Conservation (phyloP, 73 alveolate species). For the Blepharisma stoltei region DNA sequence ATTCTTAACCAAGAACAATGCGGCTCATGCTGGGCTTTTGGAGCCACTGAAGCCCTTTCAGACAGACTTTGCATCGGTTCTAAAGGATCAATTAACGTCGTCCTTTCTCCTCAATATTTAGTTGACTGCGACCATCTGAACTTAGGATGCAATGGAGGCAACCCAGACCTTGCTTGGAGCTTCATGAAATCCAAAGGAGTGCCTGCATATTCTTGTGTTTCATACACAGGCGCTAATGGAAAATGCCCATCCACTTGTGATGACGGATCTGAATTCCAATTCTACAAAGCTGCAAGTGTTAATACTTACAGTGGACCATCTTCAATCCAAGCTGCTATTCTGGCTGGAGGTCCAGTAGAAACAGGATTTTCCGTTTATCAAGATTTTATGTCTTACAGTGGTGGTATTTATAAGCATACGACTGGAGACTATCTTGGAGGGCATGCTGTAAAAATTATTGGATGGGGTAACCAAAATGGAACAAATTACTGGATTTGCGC, state of each 20-base stretch:
- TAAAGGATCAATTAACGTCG: slow-evolving; percentile 44
- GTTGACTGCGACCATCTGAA: slow-evolving; percentile 68
- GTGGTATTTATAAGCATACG: slow-evolving; percentile 74
- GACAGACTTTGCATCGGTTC: slow-evolving; percentile 90
- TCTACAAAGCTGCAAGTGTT: slow-evolving; percentile 3
- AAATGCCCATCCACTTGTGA: slow-evolving; percentile 17
- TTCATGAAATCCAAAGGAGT: neutral
- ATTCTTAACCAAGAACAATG: slow-evolving; percentile 52
- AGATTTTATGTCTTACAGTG: slow-evolving; percentile 77
- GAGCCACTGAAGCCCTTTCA: slow-evolving; percentile 89
- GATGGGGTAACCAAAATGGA: slow-evolving; percentile 76
- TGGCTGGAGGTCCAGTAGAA: slow-evolving; percentile 69
- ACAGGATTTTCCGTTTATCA: slow-evolving; percentile 78
- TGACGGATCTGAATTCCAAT: no score
- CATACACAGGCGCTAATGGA: slow-evolving; percentile 32
- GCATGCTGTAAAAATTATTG: slow-evolving; percentile 79
- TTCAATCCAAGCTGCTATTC: slow-evolving; percentile 59
- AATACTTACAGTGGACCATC: slow-evolving; percentile 22
- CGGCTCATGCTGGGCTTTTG: slow-evolving; percentile 99
- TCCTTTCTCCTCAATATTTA: slow-evolving; percentile 71
- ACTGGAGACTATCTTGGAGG: slow-evolving; percentile 74
- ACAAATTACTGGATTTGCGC: slow-evolving; percentile 83
- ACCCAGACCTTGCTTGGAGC: slow-evolving; percentile 17
- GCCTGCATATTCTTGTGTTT: slow-evolving; percentile 42
- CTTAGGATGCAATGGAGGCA: slow-evolving; percentile 81